These are phyloP conservation scores for Cutaneotrichosporon sp. DNA, from an alignment of 1,284 basidiomycete species.

Conservation along the genomic window DNA sequence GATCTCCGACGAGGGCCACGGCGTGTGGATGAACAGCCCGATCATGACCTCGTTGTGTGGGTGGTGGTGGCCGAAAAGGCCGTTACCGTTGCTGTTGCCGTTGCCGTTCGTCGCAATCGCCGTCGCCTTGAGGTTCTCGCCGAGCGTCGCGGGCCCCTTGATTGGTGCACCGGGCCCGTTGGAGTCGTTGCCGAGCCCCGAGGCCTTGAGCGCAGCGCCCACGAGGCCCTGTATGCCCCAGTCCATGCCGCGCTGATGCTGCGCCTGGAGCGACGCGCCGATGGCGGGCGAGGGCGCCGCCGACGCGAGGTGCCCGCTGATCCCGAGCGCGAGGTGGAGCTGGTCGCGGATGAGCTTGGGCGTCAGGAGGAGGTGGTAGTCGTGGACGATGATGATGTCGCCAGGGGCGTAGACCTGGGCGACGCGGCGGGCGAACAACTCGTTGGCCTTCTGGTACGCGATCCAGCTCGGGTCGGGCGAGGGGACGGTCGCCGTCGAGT, in stretches of 20 bases:
- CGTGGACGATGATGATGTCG: slow-evolving; percentile 87
- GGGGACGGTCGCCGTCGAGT: slow-evolving; percentile 61
- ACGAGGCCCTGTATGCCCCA: slow-evolving; percentile 28
- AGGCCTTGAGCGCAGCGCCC: slow-evolving; percentile 18
- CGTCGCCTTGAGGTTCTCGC: slow-evolving; percentile 25
- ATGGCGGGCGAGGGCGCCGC: slow-evolving; percentile 33
- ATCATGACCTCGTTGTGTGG: slow-evolving; percentile 58
- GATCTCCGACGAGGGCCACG: slow-evolving; percentile 95
- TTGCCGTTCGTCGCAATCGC: neutral
- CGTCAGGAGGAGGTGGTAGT: slow-evolving; percentile 90
- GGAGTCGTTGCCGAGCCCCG: slow-evolving; percentile 28
- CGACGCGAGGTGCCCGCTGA: slow-evolving; percentile 26
- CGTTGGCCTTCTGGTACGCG: slow-evolving; percentile 81
- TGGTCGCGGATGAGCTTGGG: slow-evolving; percentile 79
- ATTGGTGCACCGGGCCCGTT: neutral
- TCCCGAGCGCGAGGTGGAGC: slow-evolving; percentile 64
- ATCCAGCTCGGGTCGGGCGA: slow-evolving; percentile 76
- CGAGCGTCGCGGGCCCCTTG: slow-evolving; percentile 20
- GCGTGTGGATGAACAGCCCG: slow-evolving; percentile 94
- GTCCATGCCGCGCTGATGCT: slow-evolving; percentile 32
- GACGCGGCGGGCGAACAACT: slow-evolving; percentile 78
- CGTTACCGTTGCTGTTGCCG: slow-evolving; percentile 3
- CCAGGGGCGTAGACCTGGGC: slow-evolving; percentile 77
- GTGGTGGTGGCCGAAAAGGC: too few species aligned
- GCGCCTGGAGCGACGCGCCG: slow-evolving; percentile 15